phyloP scores from a whole-genome alignment of 2,329 filamentous ascomycete species.

The Neonectria magnoliae region DNA sequence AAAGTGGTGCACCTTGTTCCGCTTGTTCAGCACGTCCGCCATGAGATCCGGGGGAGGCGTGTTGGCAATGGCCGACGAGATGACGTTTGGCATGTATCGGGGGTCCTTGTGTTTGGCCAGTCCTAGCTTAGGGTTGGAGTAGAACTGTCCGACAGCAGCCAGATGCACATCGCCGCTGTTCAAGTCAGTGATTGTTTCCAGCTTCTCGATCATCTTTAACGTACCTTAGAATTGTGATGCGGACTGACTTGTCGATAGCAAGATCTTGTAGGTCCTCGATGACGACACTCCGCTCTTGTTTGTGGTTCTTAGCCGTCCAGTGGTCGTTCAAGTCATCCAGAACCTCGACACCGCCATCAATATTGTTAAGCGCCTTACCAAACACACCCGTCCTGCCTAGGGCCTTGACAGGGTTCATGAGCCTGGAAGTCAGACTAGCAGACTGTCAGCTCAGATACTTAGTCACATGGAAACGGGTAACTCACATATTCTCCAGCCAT shows the following conservation, averaged over 20 bases:
- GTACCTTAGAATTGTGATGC: slow-evolving; percentile 86
- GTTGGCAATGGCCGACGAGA: slow-evolving; percentile 95
- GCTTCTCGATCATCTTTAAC: slow-evolving; percentile 16
- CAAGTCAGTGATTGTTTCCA: neutral
- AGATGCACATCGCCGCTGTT: slow-evolving; percentile 90
- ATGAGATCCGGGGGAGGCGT: slow-evolving; percentile 87
- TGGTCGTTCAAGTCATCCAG: slow-evolving; percentile 94
- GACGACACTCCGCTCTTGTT: slow-evolving; percentile 85
- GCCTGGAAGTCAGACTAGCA: slow-evolving; percentile 78
- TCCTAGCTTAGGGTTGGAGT: slow-evolving; percentile 83
- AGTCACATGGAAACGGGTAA: slow-evolving; percentile 23
- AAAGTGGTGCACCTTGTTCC: slow-evolving; percentile 83
- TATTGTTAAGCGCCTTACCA: slow-evolving; percentile 83
- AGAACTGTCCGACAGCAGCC: slow-evolving; percentile 92
- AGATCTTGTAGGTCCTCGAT: slow-evolving; percentile 93
- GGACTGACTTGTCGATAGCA: slow-evolving; percentile 89
- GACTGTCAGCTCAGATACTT: slow-evolving; percentile 44
- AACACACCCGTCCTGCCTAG: slow-evolving; percentile 84
- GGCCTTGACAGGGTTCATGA: slow-evolving; percentile 90
- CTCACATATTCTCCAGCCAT: slow-evolving; percentile 76
- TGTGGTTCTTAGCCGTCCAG: slow-evolving; percentile 97
- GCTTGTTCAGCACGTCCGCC: slow-evolving; percentile 91
- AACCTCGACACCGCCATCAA: slow-evolving; percentile 92
- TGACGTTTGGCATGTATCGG: slow-evolving; percentile 95
- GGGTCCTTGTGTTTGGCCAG: slow-evolving; percentile 91